Evolutionary conservation across 2,329 filamentous ascomycete genomes (phyloP).

Genomic region (Botrytis hyacinthi): DNA sequence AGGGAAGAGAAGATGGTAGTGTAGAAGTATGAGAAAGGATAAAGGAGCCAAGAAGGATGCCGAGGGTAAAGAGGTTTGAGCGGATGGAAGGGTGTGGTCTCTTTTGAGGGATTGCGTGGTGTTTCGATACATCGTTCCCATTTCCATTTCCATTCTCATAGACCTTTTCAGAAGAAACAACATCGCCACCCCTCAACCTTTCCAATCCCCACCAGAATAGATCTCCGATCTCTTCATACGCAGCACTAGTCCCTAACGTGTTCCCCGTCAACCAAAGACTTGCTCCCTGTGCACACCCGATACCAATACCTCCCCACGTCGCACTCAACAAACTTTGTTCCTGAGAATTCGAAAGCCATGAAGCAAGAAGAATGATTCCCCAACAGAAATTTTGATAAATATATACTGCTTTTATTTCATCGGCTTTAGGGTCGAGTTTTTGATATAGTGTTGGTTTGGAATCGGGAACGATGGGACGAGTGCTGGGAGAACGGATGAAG

Average conservation of each 20-base stretch:
- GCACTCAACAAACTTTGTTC: constrained; percentile 24
- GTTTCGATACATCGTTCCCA: neutral
- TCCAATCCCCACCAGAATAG: constrained; percentile 45
- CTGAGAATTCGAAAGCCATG: constrained; percentile 16
- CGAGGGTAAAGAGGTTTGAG: constrained; percentile 46
- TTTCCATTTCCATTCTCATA: neutral
- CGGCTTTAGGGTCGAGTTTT: constrained; percentile 12
- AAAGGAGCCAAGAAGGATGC: constrained; percentile 50
- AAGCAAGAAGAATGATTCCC: constrained; percentile 19
- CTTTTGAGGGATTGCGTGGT: too few relatives aligned
- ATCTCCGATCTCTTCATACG: constrained; percentile 60
- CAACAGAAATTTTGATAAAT: constrained; percentile 30
- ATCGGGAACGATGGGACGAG: neutral
- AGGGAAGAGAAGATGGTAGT: constrained; percentile 23
- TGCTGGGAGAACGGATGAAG: constrained; percentile 13
- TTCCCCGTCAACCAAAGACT: constrained; percentile 53
- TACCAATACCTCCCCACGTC: constrained; percentile 53
- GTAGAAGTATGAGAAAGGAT: constrained; percentile 18
- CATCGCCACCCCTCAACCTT: neutral
- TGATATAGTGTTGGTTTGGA: constrained; percentile 30
- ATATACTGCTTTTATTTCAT: constrained; percentile 19
- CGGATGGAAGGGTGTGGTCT: constrained; percentile 1
- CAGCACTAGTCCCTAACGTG: constrained; percentile 59
- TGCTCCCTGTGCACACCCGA: constrained; percentile 57
- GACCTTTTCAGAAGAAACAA: neutral